A percentile compares a stretch with the other conserved stretches of the same genome.
Evolutionary conservation across 805 yeast genomes (phyloP).

Genomic region (Metschnikowia drakensbergensis): DNA sequence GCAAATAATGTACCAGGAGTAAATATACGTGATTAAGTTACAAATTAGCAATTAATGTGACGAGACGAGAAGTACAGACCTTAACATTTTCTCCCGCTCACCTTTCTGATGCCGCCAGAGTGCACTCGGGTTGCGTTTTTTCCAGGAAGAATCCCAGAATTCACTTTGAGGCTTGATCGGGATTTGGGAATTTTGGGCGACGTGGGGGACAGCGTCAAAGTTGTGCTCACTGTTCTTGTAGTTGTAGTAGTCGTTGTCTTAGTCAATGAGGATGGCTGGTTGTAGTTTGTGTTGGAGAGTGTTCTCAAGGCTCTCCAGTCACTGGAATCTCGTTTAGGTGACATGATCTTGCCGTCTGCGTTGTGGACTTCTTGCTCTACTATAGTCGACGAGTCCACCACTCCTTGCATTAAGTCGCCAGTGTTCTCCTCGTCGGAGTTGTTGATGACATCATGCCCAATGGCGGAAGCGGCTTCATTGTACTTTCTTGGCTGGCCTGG

Average conservation of each 20-base stretch:
- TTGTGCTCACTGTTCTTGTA: constrained; percentile 46
- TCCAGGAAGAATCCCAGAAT: constrained; percentile 16
- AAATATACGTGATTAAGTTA: not conserved
- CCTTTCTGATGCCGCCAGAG: constrained; percentile 18
- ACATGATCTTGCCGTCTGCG: constrained; percentile 16
- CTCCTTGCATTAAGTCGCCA: constrained; percentile 23
- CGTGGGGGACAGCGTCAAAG: constrained; percentile 34
- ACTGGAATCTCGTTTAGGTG: constrained; percentile 25
- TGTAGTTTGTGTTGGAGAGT: constrained; percentile 30
- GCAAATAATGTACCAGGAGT: constrained; percentile 8
- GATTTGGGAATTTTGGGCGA: constrained; percentile 20
- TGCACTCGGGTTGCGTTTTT: constrained; percentile 14
- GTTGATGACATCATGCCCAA: constrained; percentile 38
- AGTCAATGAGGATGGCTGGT: constrained; percentile 36
- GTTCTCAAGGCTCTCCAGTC: constrained; percentile 42
- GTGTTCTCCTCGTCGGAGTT: constrained; percentile 43
- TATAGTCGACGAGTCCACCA: constrained; percentile 10
- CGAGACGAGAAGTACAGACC: not conserved
- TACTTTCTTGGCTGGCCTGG: constrained; percentile 96
- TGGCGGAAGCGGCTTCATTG: constrained; percentile 29
- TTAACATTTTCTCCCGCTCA: constrained; percentile 16
- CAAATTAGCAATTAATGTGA: not conserved
- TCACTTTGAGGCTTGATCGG: constrained; percentile 15
- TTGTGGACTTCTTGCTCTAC: constrained; percentile 15
- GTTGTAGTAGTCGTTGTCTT: constrained; percentile 47